Conservation (phyloP, 2,329 filamentous ascomycete species). For the Pezicula carpinea region DNA sequence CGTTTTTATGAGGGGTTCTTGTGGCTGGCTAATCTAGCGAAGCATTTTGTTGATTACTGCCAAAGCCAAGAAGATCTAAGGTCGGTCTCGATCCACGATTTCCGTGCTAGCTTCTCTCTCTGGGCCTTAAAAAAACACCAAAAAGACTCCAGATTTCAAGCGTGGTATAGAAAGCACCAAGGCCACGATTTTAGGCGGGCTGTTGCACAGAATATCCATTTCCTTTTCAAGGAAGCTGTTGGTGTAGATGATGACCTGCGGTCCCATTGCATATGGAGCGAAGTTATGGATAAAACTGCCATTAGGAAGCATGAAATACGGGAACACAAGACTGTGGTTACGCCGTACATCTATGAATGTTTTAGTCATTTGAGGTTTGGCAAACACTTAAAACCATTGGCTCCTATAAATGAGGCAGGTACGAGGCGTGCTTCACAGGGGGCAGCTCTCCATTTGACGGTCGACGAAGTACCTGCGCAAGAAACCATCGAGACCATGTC, state of each 20-base stretch:
- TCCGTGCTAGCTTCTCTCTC: conserved; percentile 48
- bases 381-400: conserved; percentile 38
- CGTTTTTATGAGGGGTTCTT: conserved; percentile 59
- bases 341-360: conserved; percentile 59
- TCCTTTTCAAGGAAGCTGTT: conserved; percentile 60
- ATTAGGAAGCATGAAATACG: conserved; percentile 24
- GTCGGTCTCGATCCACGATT: conserved; percentile 48
- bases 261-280: conserved; percentile 32
- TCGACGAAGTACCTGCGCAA: neutral
- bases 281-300: conserved; percentile 26
- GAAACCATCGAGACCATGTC: neutral
- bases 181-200: conserved; percentile 59
- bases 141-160: conserved; percentile 35
- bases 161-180: conserved; percentile 50
- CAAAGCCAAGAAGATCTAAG: conserved; percentile 6
- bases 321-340: conserved; percentile 56
- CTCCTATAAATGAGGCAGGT: conserved; percentile 25
- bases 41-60: conserved; percentile 65
- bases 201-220: conserved; percentile 55
- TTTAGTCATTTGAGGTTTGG: conserved; percentile 62
- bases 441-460: conserved; percentile 6
- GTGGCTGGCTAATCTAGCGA: conserved; percentile 68
- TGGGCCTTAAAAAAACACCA: conserved; percentile 51
- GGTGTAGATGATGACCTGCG: conserved; percentile 31
- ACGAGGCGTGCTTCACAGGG: conserved; percentile 19